These are phyloP conservation scores for Gossypium herbaceum DNA, from an alignment of 345 rosid genomes.

Conservation along the genomic window DNA sequence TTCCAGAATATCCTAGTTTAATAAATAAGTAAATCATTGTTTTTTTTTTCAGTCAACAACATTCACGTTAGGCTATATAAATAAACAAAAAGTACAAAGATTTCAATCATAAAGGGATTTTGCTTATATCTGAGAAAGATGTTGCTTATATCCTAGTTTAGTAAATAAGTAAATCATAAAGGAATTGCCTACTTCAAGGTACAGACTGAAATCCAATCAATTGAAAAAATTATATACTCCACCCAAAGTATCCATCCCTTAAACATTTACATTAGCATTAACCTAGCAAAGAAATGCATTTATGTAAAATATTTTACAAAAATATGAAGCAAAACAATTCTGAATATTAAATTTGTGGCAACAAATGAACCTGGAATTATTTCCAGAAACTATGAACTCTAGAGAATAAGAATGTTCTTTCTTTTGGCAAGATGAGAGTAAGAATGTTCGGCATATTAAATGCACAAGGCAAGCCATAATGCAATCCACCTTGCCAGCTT, in stretches of 20 bases:
- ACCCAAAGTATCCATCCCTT: not conserved
- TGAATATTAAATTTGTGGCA: not conserved
- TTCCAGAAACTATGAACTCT: not conserved
- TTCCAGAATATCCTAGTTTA: not conserved
- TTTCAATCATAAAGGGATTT: not conserved
- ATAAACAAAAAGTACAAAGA: not conserved
- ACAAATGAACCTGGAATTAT: not conserved
- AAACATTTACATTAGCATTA: not conserved
- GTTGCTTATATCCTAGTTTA: too few species aligned
- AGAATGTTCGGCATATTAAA: not conserved
- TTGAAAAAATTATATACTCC: not conserved
- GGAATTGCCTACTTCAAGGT: not conserved
- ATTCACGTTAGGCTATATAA: not conserved
- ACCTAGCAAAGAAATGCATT: not conserved
- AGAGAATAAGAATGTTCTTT: not conserved
- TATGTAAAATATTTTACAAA: not conserved
- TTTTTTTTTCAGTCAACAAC: constrained; percentile 3
- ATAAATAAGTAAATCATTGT: not conserved
- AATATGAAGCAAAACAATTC: not conserved
- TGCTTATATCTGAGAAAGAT: not conserved
- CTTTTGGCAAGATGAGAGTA: not conserved
- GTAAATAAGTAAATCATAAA: too few species aligned
- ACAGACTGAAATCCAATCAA: not conserved
- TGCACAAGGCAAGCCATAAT: not conserved
- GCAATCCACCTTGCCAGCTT: not conserved